Conservation (phyloP, 1,284 basidiomycete species). For the Schizophyllum commune region DNA sequence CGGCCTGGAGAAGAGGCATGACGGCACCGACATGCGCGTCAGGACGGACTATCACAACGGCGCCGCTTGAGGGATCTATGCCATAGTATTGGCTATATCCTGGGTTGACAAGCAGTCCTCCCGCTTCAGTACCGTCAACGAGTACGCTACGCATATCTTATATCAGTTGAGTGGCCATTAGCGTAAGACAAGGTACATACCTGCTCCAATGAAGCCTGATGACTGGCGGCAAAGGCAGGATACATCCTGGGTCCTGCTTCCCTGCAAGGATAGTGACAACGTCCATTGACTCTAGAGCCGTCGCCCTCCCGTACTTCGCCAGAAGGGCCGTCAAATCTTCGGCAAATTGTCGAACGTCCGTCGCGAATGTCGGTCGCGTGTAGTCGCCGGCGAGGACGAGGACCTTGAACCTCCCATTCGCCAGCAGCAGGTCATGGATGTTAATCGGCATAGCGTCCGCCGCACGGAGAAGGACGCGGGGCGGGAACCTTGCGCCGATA, state of each 20-base stretch:
- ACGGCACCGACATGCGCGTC: too few relatives aligned
- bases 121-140: too few relatives aligned
- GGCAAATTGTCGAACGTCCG: not conserved
- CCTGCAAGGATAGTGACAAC: not conserved
- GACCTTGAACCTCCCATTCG: slow-evolving; percentile 19
- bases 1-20: too few relatives aligned
- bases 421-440: slow-evolving; percentile 17
- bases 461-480: slow-evolving; percentile 14
- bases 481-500: slow-evolving; percentile 16
- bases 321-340: not conserved
- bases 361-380: not conserved
- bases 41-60: too few relatives aligned
- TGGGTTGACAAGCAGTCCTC: too few relatives aligned
- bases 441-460: slow-evolving; percentile 18
- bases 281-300: not conserved
- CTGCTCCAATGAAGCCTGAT: not conserved
- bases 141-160: too few relatives aligned
- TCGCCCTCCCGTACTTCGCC: not conserved
- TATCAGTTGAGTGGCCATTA: too few relatives aligned
- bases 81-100: too few relatives aligned
- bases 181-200: too few relatives aligned
- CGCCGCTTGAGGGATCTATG: too few relatives aligned
- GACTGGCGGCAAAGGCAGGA: not conserved
- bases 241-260: not conserved
- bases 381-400: slow-evolving; percentile 17